These are phyloP conservation scores for Yarrowia sp. DNA, from an alignment of 805 yeast genomes.

Conservation along the genomic window DNA sequence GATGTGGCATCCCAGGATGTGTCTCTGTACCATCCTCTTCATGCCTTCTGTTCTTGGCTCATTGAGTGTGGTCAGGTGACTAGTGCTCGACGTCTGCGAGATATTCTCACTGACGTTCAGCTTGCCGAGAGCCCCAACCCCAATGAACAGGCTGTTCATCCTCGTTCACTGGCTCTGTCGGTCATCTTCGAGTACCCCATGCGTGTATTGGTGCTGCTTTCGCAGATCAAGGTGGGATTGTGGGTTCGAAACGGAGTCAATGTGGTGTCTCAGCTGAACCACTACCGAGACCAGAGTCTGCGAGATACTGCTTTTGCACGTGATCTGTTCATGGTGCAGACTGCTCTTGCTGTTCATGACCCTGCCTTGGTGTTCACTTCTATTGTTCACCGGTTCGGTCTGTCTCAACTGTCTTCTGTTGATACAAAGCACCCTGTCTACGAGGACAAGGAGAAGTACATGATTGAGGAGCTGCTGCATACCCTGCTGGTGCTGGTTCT, in stretches of 20 bases:
- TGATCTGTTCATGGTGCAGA: conserved; percentile 72
- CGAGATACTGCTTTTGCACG: conserved; percentile 80
- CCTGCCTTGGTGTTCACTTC: conserved; percentile 59
- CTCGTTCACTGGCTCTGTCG: conserved; percentile 10
- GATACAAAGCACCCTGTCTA: conserved; percentile 41
- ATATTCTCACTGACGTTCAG: conserved; percentile 29
- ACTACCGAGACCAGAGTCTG: conserved; percentile 73
- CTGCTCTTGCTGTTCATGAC: conserved; percentile 52
- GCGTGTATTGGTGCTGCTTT: conserved; percentile 68
- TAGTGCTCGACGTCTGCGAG: conserved; percentile 32
- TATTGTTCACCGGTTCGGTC: conserved; percentile 54
- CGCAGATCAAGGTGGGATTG: conserved; percentile 83
- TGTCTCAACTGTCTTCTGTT: conserved; percentile 49
- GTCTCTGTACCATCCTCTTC: conserved; percentile 78
- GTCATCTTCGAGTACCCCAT: conserved; percentile 68
- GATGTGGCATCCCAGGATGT: conserved; percentile 50
- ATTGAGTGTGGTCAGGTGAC: conserved; percentile 50
- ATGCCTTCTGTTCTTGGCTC: conserved; percentile 68
- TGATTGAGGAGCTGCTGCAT: conserved; percentile 77
- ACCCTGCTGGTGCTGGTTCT: conserved; percentile 65
- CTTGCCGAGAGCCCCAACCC: background rate
- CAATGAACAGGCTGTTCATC: background rate
- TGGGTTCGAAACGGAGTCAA: conserved; percentile 95
- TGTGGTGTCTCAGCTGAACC: conserved; percentile 71
- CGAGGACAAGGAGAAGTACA: conserved; percentile 49